phyloP scores from a whole-genome alignment of 2,329 filamentous ascomycete genomes.

The Aspergillus sp. region DNA sequence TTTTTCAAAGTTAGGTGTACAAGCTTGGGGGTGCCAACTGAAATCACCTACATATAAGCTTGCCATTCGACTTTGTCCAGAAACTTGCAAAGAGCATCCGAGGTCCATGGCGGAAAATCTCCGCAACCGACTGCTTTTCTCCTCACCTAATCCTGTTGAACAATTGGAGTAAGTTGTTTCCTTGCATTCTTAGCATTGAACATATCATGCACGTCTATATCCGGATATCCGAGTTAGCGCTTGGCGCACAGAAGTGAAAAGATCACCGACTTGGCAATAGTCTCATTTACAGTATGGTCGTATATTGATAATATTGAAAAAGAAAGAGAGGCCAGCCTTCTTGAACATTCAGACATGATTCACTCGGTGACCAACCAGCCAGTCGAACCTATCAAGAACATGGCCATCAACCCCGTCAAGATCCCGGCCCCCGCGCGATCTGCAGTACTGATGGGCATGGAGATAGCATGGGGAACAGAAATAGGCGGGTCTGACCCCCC shows the following conservation, averaged over 20 bases:
- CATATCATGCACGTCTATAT: background rate
- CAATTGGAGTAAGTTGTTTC: background rate
- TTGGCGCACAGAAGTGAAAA: background rate
- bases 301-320: background rate
- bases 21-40: too few species aligned
- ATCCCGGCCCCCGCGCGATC: slow-evolving; percentile 46
- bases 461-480: slow-evolving; percentile 13
- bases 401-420: slow-evolving; percentile 39
- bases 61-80: background rate
- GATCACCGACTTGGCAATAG: background rate
- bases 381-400: slow-evolving; percentile 34
- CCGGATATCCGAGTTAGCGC: background rate
- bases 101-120: background rate
- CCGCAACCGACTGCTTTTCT: too few species aligned
- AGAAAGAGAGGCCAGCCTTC: background rate
- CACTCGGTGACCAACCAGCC: slow-evolving; percentile 39
- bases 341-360: background rate
- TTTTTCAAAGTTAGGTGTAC: background rate
- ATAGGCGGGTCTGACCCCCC: slow-evolving; percentile 21
- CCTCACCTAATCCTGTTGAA: background rate
- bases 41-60: background rate
- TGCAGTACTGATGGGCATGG: slow-evolving; percentile 27
- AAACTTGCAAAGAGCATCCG: background rate
- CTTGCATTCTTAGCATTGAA: background rate
- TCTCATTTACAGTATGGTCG: background rate